Evolutionary conservation across 1,139 yeast species (phyloP), one percentile per base, ranked within the genome.

Genomic region (Lodderomyces parapsilosis): DNA sequence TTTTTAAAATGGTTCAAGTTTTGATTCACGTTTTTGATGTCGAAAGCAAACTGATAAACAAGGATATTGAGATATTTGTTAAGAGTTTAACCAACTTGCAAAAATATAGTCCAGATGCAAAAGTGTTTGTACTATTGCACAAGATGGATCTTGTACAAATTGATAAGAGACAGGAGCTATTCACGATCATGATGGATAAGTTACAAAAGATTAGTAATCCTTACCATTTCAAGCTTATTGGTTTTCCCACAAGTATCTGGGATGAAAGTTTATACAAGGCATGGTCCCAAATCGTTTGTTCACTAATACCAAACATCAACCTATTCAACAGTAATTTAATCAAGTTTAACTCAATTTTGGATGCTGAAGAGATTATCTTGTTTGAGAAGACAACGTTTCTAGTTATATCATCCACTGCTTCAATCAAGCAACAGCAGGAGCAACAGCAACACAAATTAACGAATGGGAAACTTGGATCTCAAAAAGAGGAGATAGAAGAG

Each of bases 161-260:
- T 15, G 95, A 88, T 54, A 85, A 89, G 56, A 74, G 97, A 38
- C 89, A 86, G 42, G 95, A 89, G 58, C 75, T 93, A 50, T 88
- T 90, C 58, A 78, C 75, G 25, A 78, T 87, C 33, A 89, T 91
- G 85, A 86, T 89, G 87, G 83, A 80, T 46, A 86, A 86, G 55
- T 66, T 91, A 48, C 86, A 84, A 52, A 83, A 81, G 45, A 86
- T 88, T 14, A 85, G 96, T 9, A 75, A 80, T 47, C 89, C 89
- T 23, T 90, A 75, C 62, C 89, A 87, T 38, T 90, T 89, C 65
- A 73, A 80, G 45, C 70, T 90, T 36, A 78, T 80, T n/a, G 97
- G 98, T 7, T 91, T 90, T 59, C 93, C 97, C 6, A 93, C 99
- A 0, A 87, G 96, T 3, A 93, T 93, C 47, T 93, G 99, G 99